These are phyloP conservation scores for Pulveroboletus ravenelii DNA, from an alignment of 768 basidiomycete species.

Conservation along the genomic window DNA sequence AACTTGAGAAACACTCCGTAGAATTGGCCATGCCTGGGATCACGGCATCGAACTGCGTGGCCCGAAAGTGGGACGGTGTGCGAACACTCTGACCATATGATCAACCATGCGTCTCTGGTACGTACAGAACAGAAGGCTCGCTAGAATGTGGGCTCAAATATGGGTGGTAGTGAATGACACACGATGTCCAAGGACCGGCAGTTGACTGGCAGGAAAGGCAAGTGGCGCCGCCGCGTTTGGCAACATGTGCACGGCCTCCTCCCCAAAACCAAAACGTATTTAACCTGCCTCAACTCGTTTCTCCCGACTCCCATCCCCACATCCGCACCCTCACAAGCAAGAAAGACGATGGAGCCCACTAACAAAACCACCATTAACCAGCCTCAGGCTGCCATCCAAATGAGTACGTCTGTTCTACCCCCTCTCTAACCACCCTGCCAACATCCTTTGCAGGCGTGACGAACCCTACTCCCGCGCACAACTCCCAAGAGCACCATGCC, in stretches of 20 bases:
- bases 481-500: conserved; percentile 41
- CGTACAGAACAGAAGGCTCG: too few relatives aligned
- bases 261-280: background rate
- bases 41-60: too few relatives aligned
- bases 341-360: conserved; percentile 28
- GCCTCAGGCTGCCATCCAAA: conserved; percentile 55
- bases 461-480: conserved; percentile 40
- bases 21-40: too few relatives aligned
- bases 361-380: conserved; percentile 42
- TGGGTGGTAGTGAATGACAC: too few relatives aligned
- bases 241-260: background rate
- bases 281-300: conserved; percentile 6
- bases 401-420: conserved; percentile 45
- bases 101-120: background rate
- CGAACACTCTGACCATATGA: too few relatives aligned
- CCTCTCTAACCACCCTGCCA: background rate
- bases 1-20: background rate
- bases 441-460: conserved; percentile 36
- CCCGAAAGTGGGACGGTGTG: background rate
- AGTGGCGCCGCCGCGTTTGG: conserved; percentile 7
- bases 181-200: too few relatives aligned
- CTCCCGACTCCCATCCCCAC: background rate
- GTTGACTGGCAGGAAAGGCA: background rate
- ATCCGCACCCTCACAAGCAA: conserved; percentile 22
- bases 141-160: too few relatives aligned